Evolutionary conservation across 192 early-diverging fungal genomes (phyloP).

Genomic region (Spizellomyces sp.): DNA sequence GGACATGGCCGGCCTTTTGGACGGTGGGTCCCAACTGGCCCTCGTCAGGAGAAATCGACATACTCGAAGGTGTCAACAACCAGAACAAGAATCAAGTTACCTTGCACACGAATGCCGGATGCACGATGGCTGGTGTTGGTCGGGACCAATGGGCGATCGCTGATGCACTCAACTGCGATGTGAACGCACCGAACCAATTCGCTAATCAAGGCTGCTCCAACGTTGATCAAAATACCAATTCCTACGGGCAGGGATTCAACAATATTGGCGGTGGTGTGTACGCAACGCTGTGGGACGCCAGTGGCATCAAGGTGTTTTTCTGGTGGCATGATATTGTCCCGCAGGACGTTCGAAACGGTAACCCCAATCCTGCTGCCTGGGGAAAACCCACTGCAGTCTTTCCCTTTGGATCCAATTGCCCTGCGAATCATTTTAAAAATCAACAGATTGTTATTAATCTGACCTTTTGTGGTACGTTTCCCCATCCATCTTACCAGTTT

Average conservation of each 20-base stretch:
- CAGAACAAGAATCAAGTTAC: constrained; percentile 30
- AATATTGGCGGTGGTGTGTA: constrained; percentile 43
- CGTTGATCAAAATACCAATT: neutral
- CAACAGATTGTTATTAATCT: too few species aligned
- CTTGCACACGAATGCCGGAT: constrained; percentile 39
- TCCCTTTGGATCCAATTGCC: constrained; percentile 30
- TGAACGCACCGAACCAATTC: constrained; percentile 4
- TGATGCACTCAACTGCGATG: constrained; percentile 4
- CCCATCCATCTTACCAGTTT: too few species aligned
- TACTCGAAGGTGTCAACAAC: constrained; percentile 49
- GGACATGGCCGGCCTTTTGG: constrained; percentile 58
- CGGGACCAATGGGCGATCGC: constrained; percentile 2
- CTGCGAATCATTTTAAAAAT: too few species aligned
- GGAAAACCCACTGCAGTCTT: constrained; percentile 24
- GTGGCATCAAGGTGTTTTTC: constrained; percentile 46
- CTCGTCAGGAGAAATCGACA: constrained; percentile 49
- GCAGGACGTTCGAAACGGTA: constrained; percentile 30
- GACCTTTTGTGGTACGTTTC: too few species aligned
- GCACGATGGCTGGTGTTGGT: constrained; percentile 34
- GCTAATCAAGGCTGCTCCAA: constrained; percentile 29
- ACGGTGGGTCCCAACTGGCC: constrained; percentile 49
- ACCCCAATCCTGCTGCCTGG: constrained; percentile 44
- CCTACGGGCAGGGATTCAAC: constrained; percentile 44
- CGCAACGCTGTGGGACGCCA: constrained; percentile 36
- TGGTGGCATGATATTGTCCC: constrained; percentile 38